Percentiles rank a stretch among this genome's conserved stretches.
Conservation (phyloP, 345 rosid genomes). For the Eucalyptus regnans region DNA sequence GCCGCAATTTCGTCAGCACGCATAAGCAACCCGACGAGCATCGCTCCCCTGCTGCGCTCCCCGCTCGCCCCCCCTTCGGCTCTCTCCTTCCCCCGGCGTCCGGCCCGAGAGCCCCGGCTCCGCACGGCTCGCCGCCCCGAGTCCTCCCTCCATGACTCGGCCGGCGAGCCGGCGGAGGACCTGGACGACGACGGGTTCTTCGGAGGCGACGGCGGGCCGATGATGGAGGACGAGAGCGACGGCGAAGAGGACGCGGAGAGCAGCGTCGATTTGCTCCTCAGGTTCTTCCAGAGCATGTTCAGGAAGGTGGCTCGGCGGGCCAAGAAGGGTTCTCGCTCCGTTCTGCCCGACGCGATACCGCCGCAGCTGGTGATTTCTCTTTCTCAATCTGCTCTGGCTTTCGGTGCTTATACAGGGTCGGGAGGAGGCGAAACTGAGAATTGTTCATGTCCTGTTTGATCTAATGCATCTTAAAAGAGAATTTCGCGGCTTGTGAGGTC, state of each 20-base stretch:
- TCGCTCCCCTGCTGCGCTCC: background rate
- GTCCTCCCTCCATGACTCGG: slow-evolving; percentile 22
- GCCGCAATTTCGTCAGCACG: background rate
- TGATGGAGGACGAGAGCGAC: slow-evolving; percentile 24
- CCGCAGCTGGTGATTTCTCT: slow-evolving; percentile 42
- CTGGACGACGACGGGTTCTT: slow-evolving; percentile 25
- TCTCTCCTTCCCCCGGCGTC: background rate
- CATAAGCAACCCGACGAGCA: background rate
- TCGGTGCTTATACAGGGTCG: background rate
- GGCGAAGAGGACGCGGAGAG: slow-evolving; percentile 59
- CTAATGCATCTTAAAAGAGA: background rate
- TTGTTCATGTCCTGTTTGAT: background rate
- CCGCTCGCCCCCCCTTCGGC: background rate
- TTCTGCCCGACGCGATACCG: slow-evolving; percentile 54
- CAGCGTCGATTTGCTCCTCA: slow-evolving; percentile 56
- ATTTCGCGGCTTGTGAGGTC: background rate
- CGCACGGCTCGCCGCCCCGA: background rate
- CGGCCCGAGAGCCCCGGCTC: slow-evolving; percentile 6
- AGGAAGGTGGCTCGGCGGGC: slow-evolving; percentile 57
- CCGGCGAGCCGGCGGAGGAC: slow-evolving; percentile 19
- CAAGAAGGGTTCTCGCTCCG: slow-evolving; percentile 55
- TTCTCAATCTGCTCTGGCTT: background rate
- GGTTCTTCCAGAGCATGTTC: slow-evolving; percentile 52
- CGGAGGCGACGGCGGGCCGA: slow-evolving; percentile 8
- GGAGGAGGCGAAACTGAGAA: background rate